phyloP scores from a whole-genome alignment of 768 basidiomycete species.

The Pleurotus giganteus region DNA sequence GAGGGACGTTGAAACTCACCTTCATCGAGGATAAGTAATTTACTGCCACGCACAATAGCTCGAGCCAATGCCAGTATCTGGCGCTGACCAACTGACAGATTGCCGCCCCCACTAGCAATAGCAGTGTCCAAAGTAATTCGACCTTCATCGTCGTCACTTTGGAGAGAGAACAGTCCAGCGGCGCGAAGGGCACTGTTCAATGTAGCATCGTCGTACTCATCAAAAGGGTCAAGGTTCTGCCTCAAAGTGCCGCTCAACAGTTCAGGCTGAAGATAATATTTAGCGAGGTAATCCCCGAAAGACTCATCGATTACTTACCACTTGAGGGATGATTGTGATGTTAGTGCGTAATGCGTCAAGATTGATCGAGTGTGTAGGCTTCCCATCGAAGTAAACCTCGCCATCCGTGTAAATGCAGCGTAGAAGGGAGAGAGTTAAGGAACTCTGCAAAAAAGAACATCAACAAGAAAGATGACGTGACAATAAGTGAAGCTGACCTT shows the following conservation, averaged over 20 bases:
- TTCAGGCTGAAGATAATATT: constrained; percentile 6
- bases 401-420: constrained; percentile 54
- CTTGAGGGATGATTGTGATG: constrained; percentile 57
- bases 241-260: constrained; percentile 11
- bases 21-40: constrained; percentile 56
- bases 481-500: constrained; percentile 31
- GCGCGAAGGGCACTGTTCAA: constrained; percentile 12
- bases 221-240: constrained; percentile 14
- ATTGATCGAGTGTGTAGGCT: constrained; percentile 44
- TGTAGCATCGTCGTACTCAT: constrained; percentile 10
- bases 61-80: constrained; percentile 65
- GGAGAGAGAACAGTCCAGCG: constrained; percentile 13
- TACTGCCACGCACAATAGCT: constrained; percentile 48
- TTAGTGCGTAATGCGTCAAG: constrained; percentile 51
- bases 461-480: no score
- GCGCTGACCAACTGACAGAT: constrained; percentile 71
- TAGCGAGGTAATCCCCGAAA: not conserved
- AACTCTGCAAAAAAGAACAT: constrained; percentile 19
- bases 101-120: constrained; percentile 60
- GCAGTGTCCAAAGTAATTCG: constrained; percentile 51
- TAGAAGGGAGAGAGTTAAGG: constrained; percentile 46
- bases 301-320: constrained; percentile 21
- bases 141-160: constrained; percentile 18
- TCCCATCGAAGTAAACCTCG: constrained; percentile 50
- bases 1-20: constrained; percentile 52